Percentiles rank a stretch among this genome's conserved stretches.
Evolutionary conservation across 1,284 basidiomycete genomes (phyloP).

Genomic region (Malassezia equina): DNA sequence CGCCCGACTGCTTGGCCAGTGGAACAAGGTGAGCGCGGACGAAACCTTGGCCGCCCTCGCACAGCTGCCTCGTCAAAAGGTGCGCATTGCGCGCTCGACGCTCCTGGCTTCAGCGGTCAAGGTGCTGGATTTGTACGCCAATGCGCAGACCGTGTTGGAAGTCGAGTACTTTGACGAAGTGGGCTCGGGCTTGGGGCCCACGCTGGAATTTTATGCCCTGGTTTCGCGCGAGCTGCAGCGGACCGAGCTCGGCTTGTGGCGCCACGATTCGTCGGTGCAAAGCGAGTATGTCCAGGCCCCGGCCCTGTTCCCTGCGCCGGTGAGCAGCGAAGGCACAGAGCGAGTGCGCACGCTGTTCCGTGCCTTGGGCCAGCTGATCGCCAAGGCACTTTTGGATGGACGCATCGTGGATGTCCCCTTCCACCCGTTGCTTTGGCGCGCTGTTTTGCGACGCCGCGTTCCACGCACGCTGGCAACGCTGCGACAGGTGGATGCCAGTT

Average conservation of each 20-base stretch:
- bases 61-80: slow-evolving; percentile 86
- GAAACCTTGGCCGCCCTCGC: slow-evolving; percentile 85
- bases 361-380: slow-evolving; percentile 91
- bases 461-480: slow-evolving; percentile 64
- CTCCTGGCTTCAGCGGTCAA: slow-evolving; percentile 94
- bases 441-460: slow-evolving; percentile 73
- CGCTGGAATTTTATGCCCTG: slow-evolving; percentile 93
- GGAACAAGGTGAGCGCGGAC: slow-evolving; percentile 55
- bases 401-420: slow-evolving; percentile 92
- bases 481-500: slow-evolving; percentile 67
- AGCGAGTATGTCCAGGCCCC: slow-evolving; percentile 53
- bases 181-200: slow-evolving; percentile 91
- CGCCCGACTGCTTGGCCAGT: slow-evolving; percentile 83
- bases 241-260: slow-evolving; percentile 77
- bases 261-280: slow-evolving; percentile 58
- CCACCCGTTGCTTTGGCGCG: slow-evolving; percentile 81
- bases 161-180: slow-evolving; percentile 99
- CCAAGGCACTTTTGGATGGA: slow-evolving; percentile 91
- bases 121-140: slow-evolving; percentile 90
- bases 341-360: slow-evolving; percentile 62
- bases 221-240: slow-evolving; percentile 86
- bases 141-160: slow-evolving; percentile 78
- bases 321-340: background rate
- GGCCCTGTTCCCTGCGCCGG: slow-evolving; percentile 66
- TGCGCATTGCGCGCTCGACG: slow-evolving; percentile 85